Conservation (phyloP, 208 protist species). For the Leishmania gerbilli region DNA sequence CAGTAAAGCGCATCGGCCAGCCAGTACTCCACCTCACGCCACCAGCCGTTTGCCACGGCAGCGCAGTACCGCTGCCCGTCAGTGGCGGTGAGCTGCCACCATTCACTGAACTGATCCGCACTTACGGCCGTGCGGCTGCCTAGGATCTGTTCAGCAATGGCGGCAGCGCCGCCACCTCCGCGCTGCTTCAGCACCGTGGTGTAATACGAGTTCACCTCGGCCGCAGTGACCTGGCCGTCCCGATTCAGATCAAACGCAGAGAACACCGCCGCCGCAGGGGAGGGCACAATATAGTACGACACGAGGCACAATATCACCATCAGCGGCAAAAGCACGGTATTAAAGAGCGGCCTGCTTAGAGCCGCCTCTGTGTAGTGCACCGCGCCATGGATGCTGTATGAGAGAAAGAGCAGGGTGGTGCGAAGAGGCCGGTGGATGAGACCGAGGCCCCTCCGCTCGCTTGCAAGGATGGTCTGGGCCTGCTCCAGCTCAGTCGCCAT, state of each 20-base stretch:
- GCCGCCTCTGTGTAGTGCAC: conserved; percentile 17
- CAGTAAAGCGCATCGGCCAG: conserved; percentile 87
- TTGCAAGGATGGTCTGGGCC: conserved; percentile 35
- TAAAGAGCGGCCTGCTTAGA: conserved; percentile 33
- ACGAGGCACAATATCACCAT: conserved; percentile 32
- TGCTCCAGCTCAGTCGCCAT: conserved; percentile 30
- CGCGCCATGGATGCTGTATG: conserved; percentile 27
- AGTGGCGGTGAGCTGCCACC: conserved; percentile 60
- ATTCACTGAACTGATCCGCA: conserved; percentile 40
- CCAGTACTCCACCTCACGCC: conserved; percentile 82
- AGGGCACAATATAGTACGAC: conserved; percentile 52
- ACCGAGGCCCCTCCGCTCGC: conserved; percentile 44
- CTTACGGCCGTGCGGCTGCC: conserved; percentile 31
- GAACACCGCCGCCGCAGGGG: conserved; percentile 42
- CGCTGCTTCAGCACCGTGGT: conserved; percentile 27
- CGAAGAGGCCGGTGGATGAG: conserved; percentile 45
- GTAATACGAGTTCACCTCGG: conserved; percentile 71
- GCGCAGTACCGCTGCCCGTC: conserved; percentile 39
- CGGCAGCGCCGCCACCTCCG: background rate
- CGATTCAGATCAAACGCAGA: conserved; percentile 46
- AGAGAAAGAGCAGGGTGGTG: conserved; percentile 39
- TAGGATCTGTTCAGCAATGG: conserved; percentile 33
- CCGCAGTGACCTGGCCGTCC: conserved; percentile 48
- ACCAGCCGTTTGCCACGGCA: conserved; percentile 53
- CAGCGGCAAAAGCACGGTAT: conserved; percentile 45